Evolutionary conservation across 2,329 filamentous ascomycete species (phyloP), one percentile per base, ranked within the genome.

Genomic region (Pseudogymnoascus sp.): DNA sequence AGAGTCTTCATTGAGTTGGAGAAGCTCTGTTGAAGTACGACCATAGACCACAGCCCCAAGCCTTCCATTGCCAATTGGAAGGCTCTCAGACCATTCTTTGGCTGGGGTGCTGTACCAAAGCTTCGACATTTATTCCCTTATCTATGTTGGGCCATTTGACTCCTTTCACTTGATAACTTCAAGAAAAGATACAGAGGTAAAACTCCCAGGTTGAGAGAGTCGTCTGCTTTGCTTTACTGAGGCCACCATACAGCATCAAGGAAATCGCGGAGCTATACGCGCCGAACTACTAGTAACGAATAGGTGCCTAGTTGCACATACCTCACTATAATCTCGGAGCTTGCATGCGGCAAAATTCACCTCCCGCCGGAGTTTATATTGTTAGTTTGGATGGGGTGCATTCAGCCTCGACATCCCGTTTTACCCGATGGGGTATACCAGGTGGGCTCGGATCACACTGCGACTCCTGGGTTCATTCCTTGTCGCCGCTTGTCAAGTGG

Each of bases 41-140:
- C 79, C 78, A 68, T 79, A 77, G 8, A 80, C 69, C 78, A 81
- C 80, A 31, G 71, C 72, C 4, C 73, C 73, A 12, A 75, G 66
- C 59, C 79, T 75, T 21, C 80, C 80, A 67, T 82, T 82, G 8
- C 80, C 79, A 59, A 82, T 72, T 1, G 79, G 79, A 1, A 82
- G 70, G 25, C 77, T 76, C 63, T 77, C 65, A 8, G 69, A 61
- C 74, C 74, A 75, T 65, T 69, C 66, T 36, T 66, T 62, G 9
- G 73, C 73, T 7, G 74, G 73, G 28, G 62, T 63, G 12, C 31
- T 65, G 66, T 75, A 75, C 63, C 71, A 66, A 18, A 75, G 69
- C 21, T 34, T 56, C 25, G 49, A 56, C 49, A 56, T 56, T 16
- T 56, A 34, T 56, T 23, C 21, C 11, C 7, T 60, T 60, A 23